These are phyloP conservation scores for Diplodia corticola DNA, from an alignment of 2,329 filamentous ascomycete species.

Conservation along the genomic window DNA sequence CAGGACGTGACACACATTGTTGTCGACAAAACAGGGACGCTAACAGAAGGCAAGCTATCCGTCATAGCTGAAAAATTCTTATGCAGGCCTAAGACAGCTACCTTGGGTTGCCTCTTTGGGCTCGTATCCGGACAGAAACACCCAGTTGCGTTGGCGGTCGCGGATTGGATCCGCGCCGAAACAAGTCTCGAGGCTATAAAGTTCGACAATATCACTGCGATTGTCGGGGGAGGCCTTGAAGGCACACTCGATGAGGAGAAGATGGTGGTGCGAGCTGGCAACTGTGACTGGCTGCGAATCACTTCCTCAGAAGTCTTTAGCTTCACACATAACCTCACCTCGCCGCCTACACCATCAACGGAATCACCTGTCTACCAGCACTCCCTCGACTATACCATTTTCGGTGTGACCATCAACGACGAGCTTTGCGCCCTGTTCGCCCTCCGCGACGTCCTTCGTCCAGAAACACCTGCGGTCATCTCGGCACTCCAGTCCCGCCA, in stretches of 20 bases:
- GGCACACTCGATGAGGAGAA: conserved; percentile 34
- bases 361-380: not conserved
- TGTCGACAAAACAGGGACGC: conserved; percentile 79
- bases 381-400: conserved; percentile 29
- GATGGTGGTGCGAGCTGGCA: conserved; percentile 46
- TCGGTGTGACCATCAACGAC: conserved; percentile 48
- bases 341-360: not conserved
- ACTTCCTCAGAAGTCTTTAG: not conserved
- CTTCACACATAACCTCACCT: not conserved
- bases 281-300: conserved; percentile 25
- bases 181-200: not conserved
- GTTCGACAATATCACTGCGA: conserved; percentile 33
- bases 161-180: not conserved
- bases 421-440: conserved; percentile 51
- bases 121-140: conserved; percentile 41
- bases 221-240: conserved; percentile 48
- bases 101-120: conserved; percentile 36
- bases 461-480: conserved; percentile 54
- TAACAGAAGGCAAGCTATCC: conserved; percentile 60
- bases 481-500: conserved; percentile 49
- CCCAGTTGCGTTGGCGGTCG: conserved; percentile 10
- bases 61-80: conserved; percentile 35
- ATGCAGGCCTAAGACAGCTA: not conserved
- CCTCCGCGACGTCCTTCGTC: conserved; percentile 50
- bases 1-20: conserved; percentile 65